Percentiles rank a stretch among this genome's conserved stretches.
Conservation (phyloP, 2,329 filamentous ascomycete genomes). For the Lecanoromycetidae sp. region DNA sequence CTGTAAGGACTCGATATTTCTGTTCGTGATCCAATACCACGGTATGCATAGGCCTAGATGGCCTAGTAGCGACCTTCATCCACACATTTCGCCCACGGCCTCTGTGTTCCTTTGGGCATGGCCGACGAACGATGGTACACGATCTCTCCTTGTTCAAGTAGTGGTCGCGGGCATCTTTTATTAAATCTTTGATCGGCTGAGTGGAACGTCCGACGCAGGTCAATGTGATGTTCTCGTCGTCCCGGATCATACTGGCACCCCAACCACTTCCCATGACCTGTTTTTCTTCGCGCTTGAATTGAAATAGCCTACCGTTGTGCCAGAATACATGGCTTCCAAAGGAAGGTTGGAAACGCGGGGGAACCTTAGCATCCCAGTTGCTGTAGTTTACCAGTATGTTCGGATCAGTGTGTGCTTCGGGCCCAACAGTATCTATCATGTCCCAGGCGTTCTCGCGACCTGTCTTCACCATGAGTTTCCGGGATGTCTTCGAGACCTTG, state of each 20-base stretch:
- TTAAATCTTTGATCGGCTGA: slow-evolving; percentile 36
- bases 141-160: slow-evolving; percentile 31
- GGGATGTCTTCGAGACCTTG: slow-evolving; percentile 39
- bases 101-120: slow-evolving; percentile 32
- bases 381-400: slow-evolving; percentile 38
- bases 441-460: slow-evolving; percentile 45
- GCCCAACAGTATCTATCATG: slow-evolving; percentile 22
- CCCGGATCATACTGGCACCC: slow-evolving; percentile 18
- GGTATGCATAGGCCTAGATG: slow-evolving; percentile 59
- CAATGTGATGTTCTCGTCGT: slow-evolving; percentile 34
- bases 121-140: slow-evolving; percentile 36
- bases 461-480: slow-evolving; percentile 45
- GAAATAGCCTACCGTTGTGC: slow-evolving; percentile 31
- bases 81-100: slow-evolving; percentile 36
- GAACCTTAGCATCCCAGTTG: slow-evolving; percentile 36
- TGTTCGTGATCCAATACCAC: slow-evolving; percentile 59
- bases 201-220: slow-evolving; percentile 38
- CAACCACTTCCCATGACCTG: slow-evolving; percentile 21
- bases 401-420: slow-evolving; percentile 27
- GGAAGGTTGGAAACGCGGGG: slow-evolving; percentile 39
- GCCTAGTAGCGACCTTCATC: slow-evolving; percentile 48
- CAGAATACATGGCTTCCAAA: slow-evolving; percentile 35
- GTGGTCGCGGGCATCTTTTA: slow-evolving; percentile 35
- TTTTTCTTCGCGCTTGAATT: slow-evolving; percentile 30
- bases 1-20: slow-evolving; percentile 53